These are phyloP conservation scores for Pleurotus salmoneostramineus DNA, from an alignment of 768 basidiomycete genomes.

Conservation along the genomic window DNA sequence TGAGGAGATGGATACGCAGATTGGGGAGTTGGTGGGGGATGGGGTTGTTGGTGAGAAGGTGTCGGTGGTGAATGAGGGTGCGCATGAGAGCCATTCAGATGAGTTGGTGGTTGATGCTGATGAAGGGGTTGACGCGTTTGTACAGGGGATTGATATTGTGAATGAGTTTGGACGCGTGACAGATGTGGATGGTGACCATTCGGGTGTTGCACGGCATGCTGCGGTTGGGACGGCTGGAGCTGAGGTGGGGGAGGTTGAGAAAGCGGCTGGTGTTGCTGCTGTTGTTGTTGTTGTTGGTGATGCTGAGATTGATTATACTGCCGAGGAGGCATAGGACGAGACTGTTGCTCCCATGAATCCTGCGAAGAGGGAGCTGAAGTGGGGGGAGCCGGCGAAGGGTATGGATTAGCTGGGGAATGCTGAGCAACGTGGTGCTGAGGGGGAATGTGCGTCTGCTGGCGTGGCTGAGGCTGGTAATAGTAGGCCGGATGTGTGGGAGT, in stretches of 20 bases:
- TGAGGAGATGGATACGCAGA: conserved; percentile 1
- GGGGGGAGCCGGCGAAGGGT: conserved; percentile 39
- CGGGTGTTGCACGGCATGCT: conserved; percentile 7
- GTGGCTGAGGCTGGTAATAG: conserved; percentile 23
- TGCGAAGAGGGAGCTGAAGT: conserved; percentile 36
- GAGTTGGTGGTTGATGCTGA: conserved; percentile 15
- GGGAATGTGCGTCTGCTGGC: conserved; percentile 17
- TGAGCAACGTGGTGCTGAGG: conserved; percentile 16
- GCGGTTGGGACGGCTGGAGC: conserved; percentile 16
- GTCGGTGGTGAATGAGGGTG: conserved; percentile 7
- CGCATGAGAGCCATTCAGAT: conserved; percentile 1
- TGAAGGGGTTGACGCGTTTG: conserved; percentile 16
- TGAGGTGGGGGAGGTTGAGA: conserved; percentile 27
- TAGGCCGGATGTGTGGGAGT: conserved; percentile 30
- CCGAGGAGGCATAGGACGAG: conserved; percentile 15
- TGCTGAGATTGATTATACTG: conserved; percentile 24
- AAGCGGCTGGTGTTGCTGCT: conserved; percentile 22
- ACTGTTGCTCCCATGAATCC: conserved; percentile 30
- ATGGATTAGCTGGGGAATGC: conserved; percentile 36
- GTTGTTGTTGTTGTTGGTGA: conserved; percentile 21
- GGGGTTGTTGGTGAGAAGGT: neutral
- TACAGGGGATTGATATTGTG: conserved; percentile 15
- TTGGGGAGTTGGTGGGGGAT: conserved; percentile 10
- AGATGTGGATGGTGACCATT: conserved; percentile 9
- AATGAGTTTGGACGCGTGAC: neutral